A percentile compares a stretch with the other conserved stretches of the same genome.
These are phyloP conservation scores for Apiospora koreana DNA, from an alignment of 2,329 filamentous ascomycete species.

Conservation along the genomic window DNA sequence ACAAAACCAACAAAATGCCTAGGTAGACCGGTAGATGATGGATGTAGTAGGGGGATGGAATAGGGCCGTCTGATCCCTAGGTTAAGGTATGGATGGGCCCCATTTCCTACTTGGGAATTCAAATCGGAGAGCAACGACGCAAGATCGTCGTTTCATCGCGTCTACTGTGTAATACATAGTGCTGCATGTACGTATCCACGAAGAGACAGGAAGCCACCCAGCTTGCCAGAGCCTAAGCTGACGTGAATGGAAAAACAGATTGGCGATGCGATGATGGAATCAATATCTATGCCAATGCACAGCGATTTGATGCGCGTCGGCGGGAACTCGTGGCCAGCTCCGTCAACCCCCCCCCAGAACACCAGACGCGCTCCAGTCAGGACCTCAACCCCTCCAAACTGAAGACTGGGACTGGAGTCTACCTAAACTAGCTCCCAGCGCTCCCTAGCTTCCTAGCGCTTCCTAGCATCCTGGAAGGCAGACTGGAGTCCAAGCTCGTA, in stretches of 20 bases:
- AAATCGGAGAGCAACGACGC: neutral
- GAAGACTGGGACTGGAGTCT: neutral
- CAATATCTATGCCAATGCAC: neutral
- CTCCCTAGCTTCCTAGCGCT: neutral
- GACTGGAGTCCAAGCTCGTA: neutral
- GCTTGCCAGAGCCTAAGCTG: neutral
- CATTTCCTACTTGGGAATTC: neutral
- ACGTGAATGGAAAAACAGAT: neutral
- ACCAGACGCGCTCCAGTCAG: conserved; percentile 3
- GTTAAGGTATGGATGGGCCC: neutral
- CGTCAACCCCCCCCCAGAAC: neutral
- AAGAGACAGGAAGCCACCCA: neutral
- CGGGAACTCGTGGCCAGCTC: neutral
- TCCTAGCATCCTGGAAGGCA: neutral
- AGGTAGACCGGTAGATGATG: neutral
- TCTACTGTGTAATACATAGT: neutral
- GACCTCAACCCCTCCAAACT: neutral
- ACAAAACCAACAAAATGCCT: neutral
- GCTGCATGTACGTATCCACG: neutral
- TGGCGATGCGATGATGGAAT: neutral
- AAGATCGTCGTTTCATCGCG: conserved; percentile 5
- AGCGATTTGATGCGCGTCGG: neutral
- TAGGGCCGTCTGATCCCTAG: neutral
- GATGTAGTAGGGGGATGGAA: neutral
- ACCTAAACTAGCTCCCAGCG: too few relatives aligned